phyloP scores from a whole-genome alignment of 768 basidiomycete species.

The Leccinum variicolor region DNA sequence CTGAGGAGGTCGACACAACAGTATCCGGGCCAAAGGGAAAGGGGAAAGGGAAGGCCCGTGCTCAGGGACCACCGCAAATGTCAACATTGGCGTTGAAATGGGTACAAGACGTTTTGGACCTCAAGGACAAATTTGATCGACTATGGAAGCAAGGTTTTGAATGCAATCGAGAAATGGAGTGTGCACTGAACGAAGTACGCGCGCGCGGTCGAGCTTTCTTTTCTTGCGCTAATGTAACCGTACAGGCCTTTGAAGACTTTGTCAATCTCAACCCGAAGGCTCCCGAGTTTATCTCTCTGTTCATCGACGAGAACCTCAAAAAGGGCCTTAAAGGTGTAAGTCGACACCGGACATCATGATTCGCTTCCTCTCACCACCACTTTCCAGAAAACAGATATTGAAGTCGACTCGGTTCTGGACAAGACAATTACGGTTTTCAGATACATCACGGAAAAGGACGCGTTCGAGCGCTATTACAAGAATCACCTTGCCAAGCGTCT shows the following conservation, averaged over 20 bases:
- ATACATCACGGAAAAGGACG: conserved; percentile 91
- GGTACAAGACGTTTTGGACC: conserved; percentile 87
- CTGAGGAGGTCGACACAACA: conserved; percentile 35
- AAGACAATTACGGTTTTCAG: conserved; percentile 97
- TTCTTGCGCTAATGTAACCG: conserved; percentile 2
- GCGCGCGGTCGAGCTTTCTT: neutral
- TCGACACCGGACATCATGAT: conserved; percentile 6
- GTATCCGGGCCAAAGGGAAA: conserved; percentile 42
- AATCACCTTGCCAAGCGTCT: conserved; percentile 91
- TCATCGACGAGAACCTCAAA: conserved; percentile 94
- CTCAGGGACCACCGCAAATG: conserved; percentile 39
- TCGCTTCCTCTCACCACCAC: neutral
- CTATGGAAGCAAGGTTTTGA: conserved; percentile 71
- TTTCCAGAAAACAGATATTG: conserved; percentile 85
- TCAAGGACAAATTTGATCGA: conserved; percentile 89
- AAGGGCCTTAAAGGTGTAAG: conserved; percentile 92
- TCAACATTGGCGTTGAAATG: conserved; percentile 74
- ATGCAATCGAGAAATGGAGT: conserved; percentile 74
- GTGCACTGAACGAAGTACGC: conserved; percentile 77
- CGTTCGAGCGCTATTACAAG: conserved; percentile 98
- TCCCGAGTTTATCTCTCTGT: conserved; percentile 93
- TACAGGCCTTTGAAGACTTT: conserved; percentile 88
- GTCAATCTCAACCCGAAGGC: conserved; percentile 85
- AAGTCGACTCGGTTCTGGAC: conserved; percentile 86
- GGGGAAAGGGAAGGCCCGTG: conserved; percentile 53